phyloP scores from a whole-genome alignment of 2,329 filamentous ascomycete species.

The Dryadomyces quercivorus region DNA sequence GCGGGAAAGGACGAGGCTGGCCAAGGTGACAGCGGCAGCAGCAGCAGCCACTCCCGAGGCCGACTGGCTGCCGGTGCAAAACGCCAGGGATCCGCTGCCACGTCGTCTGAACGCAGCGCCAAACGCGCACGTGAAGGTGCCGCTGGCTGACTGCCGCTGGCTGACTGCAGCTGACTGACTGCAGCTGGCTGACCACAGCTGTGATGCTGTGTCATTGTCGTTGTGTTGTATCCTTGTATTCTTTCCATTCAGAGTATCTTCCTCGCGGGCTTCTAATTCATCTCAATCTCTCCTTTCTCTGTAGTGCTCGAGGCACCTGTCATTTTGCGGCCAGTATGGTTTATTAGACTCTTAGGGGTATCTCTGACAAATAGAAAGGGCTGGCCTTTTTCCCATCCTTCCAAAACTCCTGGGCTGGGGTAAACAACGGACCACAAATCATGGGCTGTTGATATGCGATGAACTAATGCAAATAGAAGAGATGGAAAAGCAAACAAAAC shows the following conservation, averaged over 20 bases:
- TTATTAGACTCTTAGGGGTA: not conserved
- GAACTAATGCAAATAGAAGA: not conserved
- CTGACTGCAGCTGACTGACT: not conserved
- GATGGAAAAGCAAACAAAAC: not conserved
- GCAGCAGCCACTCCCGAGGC: not conserved
- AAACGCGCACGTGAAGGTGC: constrained; percentile 3
- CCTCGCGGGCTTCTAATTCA: not conserved
- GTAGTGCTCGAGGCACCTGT: not conserved
- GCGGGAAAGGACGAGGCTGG: not conserved
- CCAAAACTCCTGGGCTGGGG: not conserved
- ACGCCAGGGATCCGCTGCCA: constrained; percentile 1
- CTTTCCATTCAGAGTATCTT: not conserved
- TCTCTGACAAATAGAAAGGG: not conserved
- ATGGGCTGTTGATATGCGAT: not conserved
- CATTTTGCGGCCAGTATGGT: not conserved
- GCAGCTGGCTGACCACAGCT: no score
- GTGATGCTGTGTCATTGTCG: no score
- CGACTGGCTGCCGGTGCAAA: constrained; percentile 3
- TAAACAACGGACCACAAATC: no score
- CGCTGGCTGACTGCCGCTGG: not conserved
- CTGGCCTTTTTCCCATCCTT: not conserved
- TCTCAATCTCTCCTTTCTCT: not conserved
- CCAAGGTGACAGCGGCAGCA: not conserved
- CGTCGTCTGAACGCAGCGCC: constrained; percentile 1
- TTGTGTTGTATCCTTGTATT: no score